Evolutionary conservation across 75 land plant genomes (phyloP), one percentile per base, ranked within the genome.

Genomic region (Pinus tabuliformis): DNA sequence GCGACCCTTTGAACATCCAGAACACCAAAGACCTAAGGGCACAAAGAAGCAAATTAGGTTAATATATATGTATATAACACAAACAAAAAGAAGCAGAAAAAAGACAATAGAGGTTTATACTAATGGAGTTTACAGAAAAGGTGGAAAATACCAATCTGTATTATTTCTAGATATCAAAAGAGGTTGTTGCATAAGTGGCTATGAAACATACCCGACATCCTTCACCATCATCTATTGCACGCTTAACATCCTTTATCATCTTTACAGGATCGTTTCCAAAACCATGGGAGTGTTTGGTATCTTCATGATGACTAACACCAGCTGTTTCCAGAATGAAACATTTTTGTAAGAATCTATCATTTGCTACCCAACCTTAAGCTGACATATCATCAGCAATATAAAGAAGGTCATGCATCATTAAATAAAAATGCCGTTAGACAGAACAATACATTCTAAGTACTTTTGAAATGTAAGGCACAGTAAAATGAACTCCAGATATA

Each of bases 1-100:
- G 99, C 99, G 61, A 95, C 99, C 62, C 99, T 85, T 83, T 95
- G 96, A 49, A 97, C 99, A 82, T 95, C 99, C 24, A 97, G 82
- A 58, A 88, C 86, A 56, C 99, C 99, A 90, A 86, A 97, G 52
- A 97, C 86, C 99, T 97, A 83, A 57, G 70, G 39, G 76, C 57
- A 18, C 52, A 73, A 73, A 36, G 45, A 68, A 42, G 73, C 15
- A 33, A 65, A 57, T 42, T 22, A 74, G 45, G 13, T 57, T 60
- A 7, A 39, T 65, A 20, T 33, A 33, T 78, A 54, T 11, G 74
- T 18, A 18, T 12, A 58, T 26, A 68, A 77, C 77, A 77, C 7
- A 73, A 70, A 17, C 17, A 70, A 73, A 73, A 57, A n/a, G 24
- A 11, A 42, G 39, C 36, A 42, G 17, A 39, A 42, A n/a, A 62